Conservation (phyloP, 305 asterid genomes). For the Fraxinus velutina region DNA sequence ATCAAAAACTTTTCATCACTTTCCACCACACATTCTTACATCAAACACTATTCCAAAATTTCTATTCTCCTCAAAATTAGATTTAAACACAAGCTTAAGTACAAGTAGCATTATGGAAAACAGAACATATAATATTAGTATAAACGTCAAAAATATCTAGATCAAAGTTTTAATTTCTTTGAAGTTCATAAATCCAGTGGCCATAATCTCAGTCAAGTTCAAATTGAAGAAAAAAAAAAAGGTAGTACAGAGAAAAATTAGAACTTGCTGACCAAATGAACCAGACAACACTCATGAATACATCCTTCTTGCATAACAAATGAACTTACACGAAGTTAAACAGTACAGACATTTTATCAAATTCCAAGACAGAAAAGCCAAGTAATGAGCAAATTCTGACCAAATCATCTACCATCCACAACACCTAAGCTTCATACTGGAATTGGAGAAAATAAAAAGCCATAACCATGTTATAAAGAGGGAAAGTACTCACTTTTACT, state of each 20-base stretch:
- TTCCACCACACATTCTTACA: no score
- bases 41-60: no score
- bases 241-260: neutral
- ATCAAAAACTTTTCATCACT: no score
- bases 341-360: neutral
- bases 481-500: slow-evolving; percentile 41
- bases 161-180: neutral
- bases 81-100: neutral
- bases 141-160: slow-evolving; percentile 7
- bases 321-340: neutral
- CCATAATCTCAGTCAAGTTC: neutral
- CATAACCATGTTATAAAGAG: neutral
- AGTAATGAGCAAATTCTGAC: neutral
- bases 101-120: neutral
- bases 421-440: neutral
- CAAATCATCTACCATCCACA: neutral
- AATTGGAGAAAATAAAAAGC: neutral
- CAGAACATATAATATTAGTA: neutral
- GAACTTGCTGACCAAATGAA: slow-evolving; percentile 1
- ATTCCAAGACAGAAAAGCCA: neutral
- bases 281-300: neutral
- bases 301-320: slow-evolving; percentile 12
- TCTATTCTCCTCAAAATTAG: no score
- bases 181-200: neutral
- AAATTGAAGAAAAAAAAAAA: neutral